phyloP scores from a whole-genome alignment of 805 yeast genomes.

The Metschnikowia gruessii region DNA sequence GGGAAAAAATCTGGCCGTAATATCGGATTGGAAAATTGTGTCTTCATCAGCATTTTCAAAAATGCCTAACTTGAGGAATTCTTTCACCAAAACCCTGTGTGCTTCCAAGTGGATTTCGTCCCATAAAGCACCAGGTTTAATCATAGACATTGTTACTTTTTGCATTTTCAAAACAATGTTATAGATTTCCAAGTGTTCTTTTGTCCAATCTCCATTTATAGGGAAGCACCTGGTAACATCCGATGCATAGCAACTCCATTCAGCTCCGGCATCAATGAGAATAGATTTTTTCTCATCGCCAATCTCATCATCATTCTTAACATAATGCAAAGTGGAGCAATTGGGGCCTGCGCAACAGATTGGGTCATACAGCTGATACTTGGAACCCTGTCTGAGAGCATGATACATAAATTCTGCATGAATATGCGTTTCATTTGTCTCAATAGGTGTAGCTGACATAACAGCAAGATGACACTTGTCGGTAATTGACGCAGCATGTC shows the following conservation, averaged over 20 bases:
- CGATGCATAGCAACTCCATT: constrained; percentile 88
- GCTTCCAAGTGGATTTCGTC: constrained; percentile 79
- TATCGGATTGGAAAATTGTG: constrained; percentile 67
- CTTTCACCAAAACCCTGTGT: constrained; percentile 71
- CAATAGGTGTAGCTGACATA: constrained; percentile 89
- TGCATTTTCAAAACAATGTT: constrained; percentile 84
- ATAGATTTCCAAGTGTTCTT: constrained; percentile 82
- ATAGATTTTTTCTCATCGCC: constrained; percentile 62
- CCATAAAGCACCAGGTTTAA: constrained; percentile 84
- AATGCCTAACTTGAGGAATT: constrained; percentile 71
- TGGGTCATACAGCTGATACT: constrained; percentile 86
- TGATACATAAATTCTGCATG: constrained; percentile 96
- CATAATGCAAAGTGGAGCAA: constrained; percentile 88
- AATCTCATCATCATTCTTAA: constrained; percentile 62
- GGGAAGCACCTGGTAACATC: constrained; percentile 98
- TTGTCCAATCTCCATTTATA: constrained; percentile 81
- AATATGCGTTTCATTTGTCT: constrained; percentile 81
- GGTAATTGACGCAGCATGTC: constrained; percentile 78
- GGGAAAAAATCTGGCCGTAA: constrained; percentile 82
- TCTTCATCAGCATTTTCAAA: constrained; percentile 58
- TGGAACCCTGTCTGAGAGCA: constrained; percentile 90
- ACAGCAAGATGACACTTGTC: constrained; percentile 89
- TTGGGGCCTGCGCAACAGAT: constrained; percentile 92
- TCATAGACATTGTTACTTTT: constrained; percentile 58
- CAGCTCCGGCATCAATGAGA: constrained; percentile 95